Base-by-base conservation (phyloP, 192 early-diverging fungal species). In the Backusella australiensis region DNA sequence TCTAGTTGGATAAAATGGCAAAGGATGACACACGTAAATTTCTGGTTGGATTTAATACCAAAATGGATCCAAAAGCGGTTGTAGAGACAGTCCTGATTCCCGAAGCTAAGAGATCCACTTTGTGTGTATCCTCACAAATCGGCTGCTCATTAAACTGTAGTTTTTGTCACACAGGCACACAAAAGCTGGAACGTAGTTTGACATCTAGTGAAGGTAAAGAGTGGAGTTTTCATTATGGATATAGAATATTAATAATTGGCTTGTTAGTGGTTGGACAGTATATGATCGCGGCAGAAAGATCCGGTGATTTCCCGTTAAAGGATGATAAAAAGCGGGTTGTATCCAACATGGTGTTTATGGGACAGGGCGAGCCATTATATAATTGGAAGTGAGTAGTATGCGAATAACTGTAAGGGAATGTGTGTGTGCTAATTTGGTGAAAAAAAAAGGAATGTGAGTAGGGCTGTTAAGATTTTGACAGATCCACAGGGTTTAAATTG, bases 111-210 rank as follows among this genome's bases (percentile, higher is more conserved):
- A 81, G 87, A 66, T 87, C 89, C 2, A 97, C 94, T 11, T 82
- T 94, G 29, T 97, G 94, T 71, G 87, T 96, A 23, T 92, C 90
- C 35, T 92, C 91, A 26, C 94, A 97, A 72, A 88, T 97, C 6
- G 96, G 95, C 2, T 96, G 95, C 80, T 93, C 93, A 0, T 74
- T 96, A n/a, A 85, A 89, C 2, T 97, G 96, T 70, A 90, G 81
- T 32, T 97, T 97, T 71, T 97, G 96, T 81, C 94, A 94, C 75
- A 97, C 96, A 23, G 96, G 96, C 9, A 97, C 96, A 0, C 94
- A 96, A 78, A 91, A 93, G 69, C 83, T 96, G 67, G 80, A 92
- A 32, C 83, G 94, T 26, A 94, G 95, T 76, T 74, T 97, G 71
- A 91, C 89, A 11, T 85, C 91, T 0, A 79, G 85, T 0, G 94